phyloP scores from a whole-genome alignment of 192 early-diverging fungal species.

The Linnemannia exigua region DNA sequence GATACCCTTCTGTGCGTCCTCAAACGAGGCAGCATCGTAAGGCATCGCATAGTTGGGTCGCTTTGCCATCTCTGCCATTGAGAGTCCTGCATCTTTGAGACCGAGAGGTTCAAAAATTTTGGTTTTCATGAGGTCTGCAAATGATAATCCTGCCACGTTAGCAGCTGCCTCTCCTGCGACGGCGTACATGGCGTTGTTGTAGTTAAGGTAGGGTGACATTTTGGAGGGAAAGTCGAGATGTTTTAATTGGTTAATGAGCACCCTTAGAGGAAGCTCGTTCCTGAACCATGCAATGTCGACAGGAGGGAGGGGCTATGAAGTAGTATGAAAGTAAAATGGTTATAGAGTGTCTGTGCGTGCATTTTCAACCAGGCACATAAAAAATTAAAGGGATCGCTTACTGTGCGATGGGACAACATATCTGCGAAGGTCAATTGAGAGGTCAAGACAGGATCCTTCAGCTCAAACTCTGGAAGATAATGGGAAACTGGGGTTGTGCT shows the following conservation, averaged over 20 bases:
- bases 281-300: conserved; percentile 10
- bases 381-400: conserved; percentile 5
- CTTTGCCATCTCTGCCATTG: not conserved
- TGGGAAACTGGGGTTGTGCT: conserved; percentile 10
- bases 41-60: conserved; percentile 18
- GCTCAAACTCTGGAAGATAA: conserved; percentile 28
- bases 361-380: no score
- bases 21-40: not conserved
- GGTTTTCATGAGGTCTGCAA: not conserved
- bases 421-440: conserved; percentile 24
- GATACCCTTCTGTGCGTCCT: conserved; percentile 5
- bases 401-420: conserved; percentile 24
- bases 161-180: conserved; percentile 14
- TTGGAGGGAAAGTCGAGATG: conserved; percentile 5
- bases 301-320: not conserved
- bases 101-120: not conserved
- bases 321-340: not conserved
- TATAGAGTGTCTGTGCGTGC: no score
- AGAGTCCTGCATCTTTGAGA: not conserved
- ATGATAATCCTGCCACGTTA: not conserved
- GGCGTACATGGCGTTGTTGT: conserved; percentile 12
- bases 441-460: conserved; percentile 24
- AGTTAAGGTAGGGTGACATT: not conserved
- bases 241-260: conserved; percentile 9
- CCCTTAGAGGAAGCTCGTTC: not conserved